Evolutionary conservation across 148 eudicot genomes (phyloP).

Genomic region (Pharnaceum exiguum): DNA sequence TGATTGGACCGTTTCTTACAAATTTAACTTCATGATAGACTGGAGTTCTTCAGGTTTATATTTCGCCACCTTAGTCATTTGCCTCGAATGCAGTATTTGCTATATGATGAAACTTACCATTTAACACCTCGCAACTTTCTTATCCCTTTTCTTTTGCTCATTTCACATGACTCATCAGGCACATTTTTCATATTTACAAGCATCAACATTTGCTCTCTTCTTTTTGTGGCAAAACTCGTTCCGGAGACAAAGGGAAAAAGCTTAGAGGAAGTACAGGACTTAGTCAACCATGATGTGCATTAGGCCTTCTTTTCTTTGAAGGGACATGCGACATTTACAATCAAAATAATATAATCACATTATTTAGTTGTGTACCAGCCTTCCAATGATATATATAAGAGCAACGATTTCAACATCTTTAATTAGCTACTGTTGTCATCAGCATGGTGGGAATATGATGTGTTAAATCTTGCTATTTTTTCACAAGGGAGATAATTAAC

Average conservation of each 20-base stretch:
- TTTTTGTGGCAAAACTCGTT: constrained; percentile 27
- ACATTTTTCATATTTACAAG: constrained; percentile 26
- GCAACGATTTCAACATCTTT: too few species aligned
- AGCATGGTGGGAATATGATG: too few species aligned
- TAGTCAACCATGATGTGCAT: not conserved
- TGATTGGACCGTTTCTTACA: constrained; percentile 18
- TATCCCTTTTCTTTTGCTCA: not conserved
- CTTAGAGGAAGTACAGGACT: constrained; percentile 38
- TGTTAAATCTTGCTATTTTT: too few species aligned
- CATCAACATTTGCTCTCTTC: constrained; percentile 14
- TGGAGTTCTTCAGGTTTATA: constrained; percentile 27
- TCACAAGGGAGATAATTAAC: too few species aligned
- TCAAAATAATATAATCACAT: too few species aligned
- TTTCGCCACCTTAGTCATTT: not conserved
- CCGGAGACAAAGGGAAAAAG: constrained; percentile 37
- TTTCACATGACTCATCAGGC: too few species aligned
- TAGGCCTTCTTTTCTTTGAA: not conserved
- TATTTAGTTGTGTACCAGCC: too few species aligned
- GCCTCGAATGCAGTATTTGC: not conserved
- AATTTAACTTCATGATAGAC: constrained; percentile 22
- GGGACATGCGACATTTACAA: not conserved
- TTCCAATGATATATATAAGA: too few species aligned
- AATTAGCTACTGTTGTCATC: too few species aligned
- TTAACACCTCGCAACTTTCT: not conserved
- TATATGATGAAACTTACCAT: not conserved